Conservation (phyloP, 192 early-diverging fungal species). For the Rhizophagus sp. region DNA sequence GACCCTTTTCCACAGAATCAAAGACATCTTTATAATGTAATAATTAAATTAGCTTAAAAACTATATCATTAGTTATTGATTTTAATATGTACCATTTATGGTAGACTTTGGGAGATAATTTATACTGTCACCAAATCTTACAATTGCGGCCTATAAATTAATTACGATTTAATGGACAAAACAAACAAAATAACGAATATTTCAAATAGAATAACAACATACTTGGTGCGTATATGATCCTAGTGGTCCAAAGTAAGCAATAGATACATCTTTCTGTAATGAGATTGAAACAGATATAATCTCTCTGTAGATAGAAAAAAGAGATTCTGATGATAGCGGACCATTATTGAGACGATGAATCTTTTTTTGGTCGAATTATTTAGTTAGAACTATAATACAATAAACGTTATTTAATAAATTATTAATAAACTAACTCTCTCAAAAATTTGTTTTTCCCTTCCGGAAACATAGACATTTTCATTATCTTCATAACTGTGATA, state of each 20-base stretch:
- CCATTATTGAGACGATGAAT: too few species aligned
- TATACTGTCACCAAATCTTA: constrained; percentile 80
- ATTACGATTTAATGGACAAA: not conserved
- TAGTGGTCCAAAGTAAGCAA: constrained; percentile 88
- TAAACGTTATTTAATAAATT: too few species aligned
- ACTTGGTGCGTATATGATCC: constrained; percentile 93
- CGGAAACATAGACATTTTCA: too few species aligned
- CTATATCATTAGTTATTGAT: not conserved
- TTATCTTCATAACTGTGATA: too few species aligned
- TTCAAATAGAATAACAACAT: not conserved
- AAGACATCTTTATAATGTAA: constrained; percentile 65
- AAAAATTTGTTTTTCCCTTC: too few species aligned
- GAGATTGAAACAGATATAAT: constrained; percentile 26
- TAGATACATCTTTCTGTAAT: constrained; percentile 73
- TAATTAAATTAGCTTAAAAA: not conserved
- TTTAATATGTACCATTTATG: constrained; percentile 42
- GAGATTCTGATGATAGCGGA: too few species aligned
- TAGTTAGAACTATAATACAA: too few species aligned
- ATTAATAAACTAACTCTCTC: too few species aligned
- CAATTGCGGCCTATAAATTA: constrained; percentile 24
- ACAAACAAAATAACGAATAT: too few species aligned
- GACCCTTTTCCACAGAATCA: constrained; percentile 69
- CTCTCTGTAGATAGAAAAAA: too few species aligned
- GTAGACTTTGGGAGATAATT: constrained; percentile 64
- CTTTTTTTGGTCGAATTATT: too few species aligned